Evolutionary conservation across 331 rosid genomes (phyloP).

Genomic region (Cydonia oblonga): DNA sequence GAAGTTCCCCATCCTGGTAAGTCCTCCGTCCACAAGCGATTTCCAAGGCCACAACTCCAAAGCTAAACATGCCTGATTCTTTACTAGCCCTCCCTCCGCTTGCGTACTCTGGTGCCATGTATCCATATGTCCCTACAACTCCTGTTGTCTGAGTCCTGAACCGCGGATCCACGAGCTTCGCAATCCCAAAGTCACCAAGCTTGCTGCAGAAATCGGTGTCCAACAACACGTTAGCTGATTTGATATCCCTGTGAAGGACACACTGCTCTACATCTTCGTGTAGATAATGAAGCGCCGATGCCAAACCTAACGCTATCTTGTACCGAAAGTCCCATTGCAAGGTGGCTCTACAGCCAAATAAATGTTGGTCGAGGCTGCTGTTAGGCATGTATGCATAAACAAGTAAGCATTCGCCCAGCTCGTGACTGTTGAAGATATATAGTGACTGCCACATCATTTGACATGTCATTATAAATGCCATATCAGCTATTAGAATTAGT

Average conservation of each 20-base stretch:
- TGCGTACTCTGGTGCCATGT: background rate
- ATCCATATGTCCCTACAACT: background rate
- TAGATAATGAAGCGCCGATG: background rate
- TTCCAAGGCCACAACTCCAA: background rate
- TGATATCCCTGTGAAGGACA: background rate
- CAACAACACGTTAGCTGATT: background rate
- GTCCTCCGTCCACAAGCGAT: conserved; percentile 1
- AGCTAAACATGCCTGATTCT: background rate
- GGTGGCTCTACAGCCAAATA: conserved; percentile 15
- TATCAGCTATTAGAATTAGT: too few species aligned
- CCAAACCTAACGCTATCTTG: background rate
- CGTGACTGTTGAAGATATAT: conserved; percentile 5
- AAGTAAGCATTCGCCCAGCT: conserved; percentile 20
- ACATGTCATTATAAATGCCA: too few species aligned
- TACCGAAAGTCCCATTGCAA: background rate
- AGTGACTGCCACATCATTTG: too few species aligned
- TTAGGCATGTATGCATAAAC: conserved; percentile 34
- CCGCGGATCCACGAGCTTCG: background rate
- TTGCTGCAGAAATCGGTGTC: background rate
- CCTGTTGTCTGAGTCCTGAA: background rate
- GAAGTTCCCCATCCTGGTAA: background rate
- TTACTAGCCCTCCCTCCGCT: background rate
- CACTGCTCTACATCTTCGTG: background rate
- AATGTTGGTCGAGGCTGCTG: conserved; percentile 35
- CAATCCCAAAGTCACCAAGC: conserved; percentile 3